Conservation (phyloP, 2,329 filamentous ascomycete species). For the Aspergillus neotritici region DNA sequence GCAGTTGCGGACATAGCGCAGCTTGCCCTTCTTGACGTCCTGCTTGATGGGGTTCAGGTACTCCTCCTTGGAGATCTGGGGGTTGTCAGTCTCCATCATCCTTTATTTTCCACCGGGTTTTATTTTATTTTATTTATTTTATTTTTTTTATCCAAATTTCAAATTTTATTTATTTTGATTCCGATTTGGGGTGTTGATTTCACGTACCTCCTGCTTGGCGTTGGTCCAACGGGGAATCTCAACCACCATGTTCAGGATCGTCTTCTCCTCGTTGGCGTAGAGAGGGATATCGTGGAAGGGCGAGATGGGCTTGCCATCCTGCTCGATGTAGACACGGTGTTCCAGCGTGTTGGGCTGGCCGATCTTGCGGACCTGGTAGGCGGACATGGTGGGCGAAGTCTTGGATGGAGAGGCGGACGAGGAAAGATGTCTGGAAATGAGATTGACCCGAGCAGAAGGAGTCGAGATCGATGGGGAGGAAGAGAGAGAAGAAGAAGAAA, state of each 20-base stretch:
- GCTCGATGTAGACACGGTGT: conserved; percentile 96
- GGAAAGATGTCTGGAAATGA: conserved; percentile 46
- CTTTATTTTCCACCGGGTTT: background rate
- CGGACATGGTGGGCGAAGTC: conserved; percentile 28
- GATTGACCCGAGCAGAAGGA: conserved; percentile 34
- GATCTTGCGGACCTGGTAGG: conserved; percentile 78
- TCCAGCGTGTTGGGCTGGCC: conserved; percentile 87
- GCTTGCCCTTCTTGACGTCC: conserved; percentile 99
- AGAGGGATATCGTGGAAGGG: conserved; percentile 98
- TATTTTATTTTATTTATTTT: conserved; percentile 13
- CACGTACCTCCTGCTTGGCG: conserved; percentile 90
- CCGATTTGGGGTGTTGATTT: conserved; percentile 3
- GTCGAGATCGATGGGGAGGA: conserved; percentile 14
- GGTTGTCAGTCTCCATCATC: background rate
- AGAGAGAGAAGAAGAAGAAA: conserved; percentile 22
- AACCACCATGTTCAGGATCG: conserved; percentile 96
- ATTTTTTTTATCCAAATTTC: too few relatives aligned
- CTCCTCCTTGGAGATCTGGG: conserved; percentile 96
- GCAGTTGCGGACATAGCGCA: conserved; percentile 98
- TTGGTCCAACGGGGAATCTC: conserved; percentile 99
- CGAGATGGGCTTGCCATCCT: conserved; percentile 89
- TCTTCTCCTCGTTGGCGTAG: conserved; percentile 94
- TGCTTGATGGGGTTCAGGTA: conserved; percentile 99
- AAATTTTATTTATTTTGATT: conserved; percentile 2
- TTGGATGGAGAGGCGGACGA: conserved; percentile 28